phyloP scores from a whole-genome alignment of 2,329 filamentous ascomycete genomes.

The Tolypocladium paradoxum region DNA sequence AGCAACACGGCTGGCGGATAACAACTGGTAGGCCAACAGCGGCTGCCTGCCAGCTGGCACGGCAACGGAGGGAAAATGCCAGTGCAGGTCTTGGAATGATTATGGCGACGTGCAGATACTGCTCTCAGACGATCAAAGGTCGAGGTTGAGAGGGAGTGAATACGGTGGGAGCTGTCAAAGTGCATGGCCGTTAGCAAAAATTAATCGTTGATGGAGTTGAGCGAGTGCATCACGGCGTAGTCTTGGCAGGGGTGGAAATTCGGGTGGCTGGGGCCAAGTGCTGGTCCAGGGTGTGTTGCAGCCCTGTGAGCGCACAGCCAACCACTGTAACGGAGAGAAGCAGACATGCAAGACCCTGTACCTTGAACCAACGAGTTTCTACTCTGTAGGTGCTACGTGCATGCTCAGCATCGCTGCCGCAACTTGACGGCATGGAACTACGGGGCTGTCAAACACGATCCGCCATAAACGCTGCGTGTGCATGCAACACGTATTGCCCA shows the following conservation, averaged over 20 bases:
- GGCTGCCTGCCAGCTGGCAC: neutral
- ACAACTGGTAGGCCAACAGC: neutral
- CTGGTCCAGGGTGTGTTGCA: too few relatives aligned
- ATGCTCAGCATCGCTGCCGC: too few relatives aligned
- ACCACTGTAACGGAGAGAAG: neutral
- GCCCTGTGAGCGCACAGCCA: neutral
- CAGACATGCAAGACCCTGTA: too few relatives aligned
- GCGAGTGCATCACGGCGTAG: neutral
- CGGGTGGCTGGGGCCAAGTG: conserved; percentile 18
- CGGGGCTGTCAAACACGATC: too few relatives aligned
- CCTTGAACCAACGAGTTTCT: neutral
- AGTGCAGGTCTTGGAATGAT: neutral
- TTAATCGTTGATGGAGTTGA: conserved; percentile 19
- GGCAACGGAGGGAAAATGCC: neutral
- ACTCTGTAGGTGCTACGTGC: too few relatives aligned
- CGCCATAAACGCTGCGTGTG: neutral
- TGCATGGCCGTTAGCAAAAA: conserved; percentile 14
- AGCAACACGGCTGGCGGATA: neutral
- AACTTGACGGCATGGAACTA: too few relatives aligned
- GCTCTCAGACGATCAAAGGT: neutral
- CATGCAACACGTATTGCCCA: too few relatives aligned
- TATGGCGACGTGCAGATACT: neutral
- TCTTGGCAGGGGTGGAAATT: conserved; percentile 6
- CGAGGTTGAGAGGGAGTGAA: neutral
- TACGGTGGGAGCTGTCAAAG: neutral